Evolutionary conservation across 73 alveolate species (phyloP), one percentile per base, ranked within the genome.

Genomic region (Paramecium sexaurelia): DNA sequence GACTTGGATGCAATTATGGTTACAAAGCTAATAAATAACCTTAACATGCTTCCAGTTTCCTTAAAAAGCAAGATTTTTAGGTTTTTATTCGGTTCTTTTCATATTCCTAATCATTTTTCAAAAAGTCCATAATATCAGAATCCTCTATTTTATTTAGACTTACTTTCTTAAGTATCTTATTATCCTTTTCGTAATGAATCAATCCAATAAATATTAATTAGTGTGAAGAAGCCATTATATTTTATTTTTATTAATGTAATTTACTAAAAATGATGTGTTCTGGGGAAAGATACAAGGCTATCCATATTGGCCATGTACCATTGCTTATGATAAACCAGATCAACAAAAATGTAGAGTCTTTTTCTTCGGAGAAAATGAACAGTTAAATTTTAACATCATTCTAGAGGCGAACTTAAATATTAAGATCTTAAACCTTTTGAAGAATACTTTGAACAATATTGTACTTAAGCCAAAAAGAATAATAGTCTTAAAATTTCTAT

Each of bases 271-370:
- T n/a, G 87, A 73, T 73, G 37, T 73, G 9, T 32, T 73, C 9
- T 73, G 87, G 87, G 87, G 87, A 8, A 73, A 73, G 37, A 39
- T 73, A 2, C 11, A 73, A 73, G 87, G 87, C 8, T 73, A 73
- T 33, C 87, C 87, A 0, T 73, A 73, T 73, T 73, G 87, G 87
- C 87, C 87, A 20, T 73, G 87, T 17, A 73, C 43, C 19, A 73
- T 73, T 1, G 39, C 83, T 10, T 61, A 61, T 29, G 47, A 61
- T 32, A 26, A 24, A 61, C 83, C 83, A 26, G 83, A 61, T 24
- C 15, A 29, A 61, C 19, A 61, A 32, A 61, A 26, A 61, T 61
- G 83, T n/a, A 61, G 83, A 61, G 83, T 61, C 51, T 29, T 61
- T 29, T 61, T 61, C 43, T 61, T 29, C 17, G 83, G 83, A 0